Conservation (phyloP, 2,329 filamentous ascomycete species). For the Fusarium fujikuroi region DNA sequence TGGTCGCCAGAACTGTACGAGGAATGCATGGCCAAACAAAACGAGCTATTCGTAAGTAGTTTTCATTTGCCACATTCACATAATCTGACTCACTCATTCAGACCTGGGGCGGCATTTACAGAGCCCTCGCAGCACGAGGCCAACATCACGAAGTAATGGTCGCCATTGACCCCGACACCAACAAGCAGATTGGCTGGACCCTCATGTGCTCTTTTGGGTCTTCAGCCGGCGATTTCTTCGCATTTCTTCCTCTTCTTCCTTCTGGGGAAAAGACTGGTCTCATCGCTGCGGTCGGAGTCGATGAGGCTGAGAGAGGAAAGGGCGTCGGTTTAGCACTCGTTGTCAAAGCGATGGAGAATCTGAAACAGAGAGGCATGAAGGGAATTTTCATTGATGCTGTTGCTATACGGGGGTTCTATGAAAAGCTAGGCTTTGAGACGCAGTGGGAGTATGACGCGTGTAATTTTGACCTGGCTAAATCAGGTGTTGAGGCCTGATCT, state of each 20-base stretch:
- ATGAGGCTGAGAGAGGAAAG: constrained; percentile 33
- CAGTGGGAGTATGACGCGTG: constrained; percentile 36
- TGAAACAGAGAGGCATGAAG: constrained; percentile 35
- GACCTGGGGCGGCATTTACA: constrained; percentile 33
- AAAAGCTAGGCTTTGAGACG: constrained; percentile 27
- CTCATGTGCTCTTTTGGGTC: constrained; percentile 35
- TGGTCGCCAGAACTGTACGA: constrained; percentile 40
- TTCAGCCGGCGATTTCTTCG: not conserved
- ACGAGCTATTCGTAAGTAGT: constrained; percentile 29
- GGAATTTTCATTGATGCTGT: constrained; percentile 38
- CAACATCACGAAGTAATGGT: constrained; percentile 39
- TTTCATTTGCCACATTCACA: rapidly evolving
- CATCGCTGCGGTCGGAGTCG: constrained; percentile 39
- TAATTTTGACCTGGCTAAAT: not conserved
- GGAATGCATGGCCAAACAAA: constrained; percentile 40
- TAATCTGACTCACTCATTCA: not conserved
- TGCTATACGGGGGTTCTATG: constrained; percentile 37
- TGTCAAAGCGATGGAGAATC: constrained; percentile 36
- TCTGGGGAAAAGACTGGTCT: constrained; percentile 36
- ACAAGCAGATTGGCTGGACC: constrained; percentile 42
- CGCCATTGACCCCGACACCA: constrained; percentile 39
- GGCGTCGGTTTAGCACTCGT: constrained; percentile 35
- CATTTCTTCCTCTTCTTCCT: constrained; percentile 36
- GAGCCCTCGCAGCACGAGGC: constrained; percentile 19
- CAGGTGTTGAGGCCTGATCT: too few relatives aligned